A percentile compares a stretch with the other conserved stretches of the same genome.
Conservation (phyloP, 352 stramenopile species). For the Lagenidium sp. region DNA sequence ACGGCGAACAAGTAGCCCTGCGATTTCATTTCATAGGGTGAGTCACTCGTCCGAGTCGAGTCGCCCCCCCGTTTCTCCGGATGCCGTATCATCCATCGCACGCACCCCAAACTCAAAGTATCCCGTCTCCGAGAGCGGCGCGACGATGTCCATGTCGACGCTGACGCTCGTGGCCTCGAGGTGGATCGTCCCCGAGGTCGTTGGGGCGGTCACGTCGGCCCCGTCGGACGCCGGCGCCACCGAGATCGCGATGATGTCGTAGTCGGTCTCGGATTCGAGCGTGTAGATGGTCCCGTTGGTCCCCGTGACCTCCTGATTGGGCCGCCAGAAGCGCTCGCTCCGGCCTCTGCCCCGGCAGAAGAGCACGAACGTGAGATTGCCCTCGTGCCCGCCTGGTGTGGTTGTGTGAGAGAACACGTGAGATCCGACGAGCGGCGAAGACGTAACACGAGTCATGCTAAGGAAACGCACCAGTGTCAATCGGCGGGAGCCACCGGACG, state of each 20-base stretch:
- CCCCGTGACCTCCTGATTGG: neutral
- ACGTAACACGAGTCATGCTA: too few species aligned
- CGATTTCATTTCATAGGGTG: neutral
- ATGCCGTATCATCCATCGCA: too few species aligned
- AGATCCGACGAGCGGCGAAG: too few species aligned
- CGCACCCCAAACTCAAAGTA: constrained; percentile 50
- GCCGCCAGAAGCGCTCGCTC: neutral
- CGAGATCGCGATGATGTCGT: constrained; percentile 40
- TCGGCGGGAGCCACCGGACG: constrained; percentile 20
- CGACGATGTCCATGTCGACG: constrained; percentile 4
- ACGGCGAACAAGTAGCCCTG: constrained; percentile 44
- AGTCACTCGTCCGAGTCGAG: too few species aligned
- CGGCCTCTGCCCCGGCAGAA: too few species aligned
- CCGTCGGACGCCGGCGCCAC: constrained; percentile 10
- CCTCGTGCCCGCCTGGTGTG: too few species aligned
- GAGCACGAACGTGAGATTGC: too few species aligned
- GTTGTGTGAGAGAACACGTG: too few species aligned
- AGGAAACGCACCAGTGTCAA: constrained; percentile 33
- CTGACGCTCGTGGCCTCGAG: constrained; percentile 16
- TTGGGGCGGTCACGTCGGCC: neutral
- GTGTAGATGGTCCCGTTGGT: constrained; percentile 23
- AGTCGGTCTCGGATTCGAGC: constrained; percentile 28
- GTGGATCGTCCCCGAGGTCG: constrained; percentile 15
- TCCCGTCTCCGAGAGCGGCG: neutral
- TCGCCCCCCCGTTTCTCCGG: too few species aligned